Evolutionary conservation across 225 moss, liverwort and hornwort species (phyloP), one percentile per base, ranked within the genome.

Genomic region (Asterella californica): DNA sequence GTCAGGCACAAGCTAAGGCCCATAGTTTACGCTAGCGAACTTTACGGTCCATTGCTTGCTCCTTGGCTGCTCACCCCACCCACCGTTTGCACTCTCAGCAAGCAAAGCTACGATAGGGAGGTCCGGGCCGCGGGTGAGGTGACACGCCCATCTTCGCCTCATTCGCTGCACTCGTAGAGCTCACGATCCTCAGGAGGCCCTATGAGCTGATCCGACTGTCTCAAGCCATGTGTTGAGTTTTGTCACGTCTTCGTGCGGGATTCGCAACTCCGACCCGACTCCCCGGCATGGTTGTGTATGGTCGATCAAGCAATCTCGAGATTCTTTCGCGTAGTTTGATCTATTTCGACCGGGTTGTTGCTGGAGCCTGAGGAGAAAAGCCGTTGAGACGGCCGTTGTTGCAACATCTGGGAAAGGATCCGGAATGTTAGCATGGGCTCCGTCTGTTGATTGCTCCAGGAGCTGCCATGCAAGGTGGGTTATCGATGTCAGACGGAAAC

Each of bases 371-470:
- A 68, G 53, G 67, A 59, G 54, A 52, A 27, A 38, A 15, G 24
- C 48, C 45, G 59, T n/a, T 37, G 77, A 60, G 82, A 70, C 36
- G 63, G 78, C 62, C 70, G 69, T 53, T 66, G 69, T 42, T 70
- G 38, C 42, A 70, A 70, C 69, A 42, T 70, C 73, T 73, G 73
- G 49, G 25, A 73, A 57, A 52, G 73, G 50, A 73, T 73, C 76
- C 82, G 85, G 85, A 85, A 85, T 85, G 85, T 79, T 85, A 82
- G 85, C 82, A 79, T 82, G 82, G 76, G 85, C 73, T 73, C 73
- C n/a, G 50, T 73, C 82, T 79, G 85, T 85, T 69, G 85, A 82
- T 79, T 85, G 79, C 65, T 71, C 85, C 82, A 82, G 76, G 79
- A 79, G 82, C 63, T 82, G 85, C 74, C 84, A 81, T 50, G 81